Evolutionary conservation across 1,284 basidiomycete genomes (phyloP).

Genomic region (Prillingera fragicola): DNA sequence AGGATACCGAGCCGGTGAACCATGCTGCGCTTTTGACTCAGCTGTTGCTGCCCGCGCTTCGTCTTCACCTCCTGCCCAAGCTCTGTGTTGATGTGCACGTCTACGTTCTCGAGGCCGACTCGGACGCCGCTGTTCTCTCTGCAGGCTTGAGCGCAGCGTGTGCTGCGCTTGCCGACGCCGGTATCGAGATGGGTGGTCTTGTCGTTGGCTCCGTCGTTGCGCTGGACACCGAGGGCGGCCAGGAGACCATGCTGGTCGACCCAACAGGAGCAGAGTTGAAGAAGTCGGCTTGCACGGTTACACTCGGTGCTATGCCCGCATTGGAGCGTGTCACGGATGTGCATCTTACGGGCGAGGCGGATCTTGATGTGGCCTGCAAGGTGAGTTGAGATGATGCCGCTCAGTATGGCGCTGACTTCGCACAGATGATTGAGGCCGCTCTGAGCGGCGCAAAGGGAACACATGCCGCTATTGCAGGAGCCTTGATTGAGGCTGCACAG

Average conservation of each 20-base stretch:
- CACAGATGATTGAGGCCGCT: conserved; percentile 36
- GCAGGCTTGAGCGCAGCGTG: conserved; percentile 81
- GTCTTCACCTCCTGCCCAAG: conserved; percentile 87
- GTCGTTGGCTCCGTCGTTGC: conserved; percentile 36
- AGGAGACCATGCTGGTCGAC: conserved; percentile 62
- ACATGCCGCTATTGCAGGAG: conserved; percentile 30
- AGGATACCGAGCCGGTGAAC: conserved; percentile 91
- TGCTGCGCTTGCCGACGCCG: conserved; percentile 61
- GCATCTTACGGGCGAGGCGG: conserved; percentile 64
- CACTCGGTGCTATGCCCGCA: conserved; percentile 80
- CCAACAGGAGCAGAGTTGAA: conserved; percentile 57
- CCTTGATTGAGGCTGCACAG: conserved; percentile 31
- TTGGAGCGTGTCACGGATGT: conserved; percentile 77
- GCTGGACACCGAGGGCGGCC: not conserved
- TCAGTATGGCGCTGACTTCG: not conserved
- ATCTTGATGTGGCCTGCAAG: conserved; percentile 28
- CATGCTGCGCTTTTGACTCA: conserved; percentile 78
- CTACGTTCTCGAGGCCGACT: conserved; percentile 84
- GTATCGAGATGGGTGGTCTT: conserved; percentile 42
- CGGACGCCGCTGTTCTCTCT: conserved; percentile 74
- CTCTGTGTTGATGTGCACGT: conserved; percentile 88
- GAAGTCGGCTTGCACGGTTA: conserved; percentile 58
- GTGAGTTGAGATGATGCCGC: conserved; percentile 22
- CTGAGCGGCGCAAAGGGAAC: conserved; percentile 23
- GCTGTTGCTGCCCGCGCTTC: conserved; percentile 75